A percentile compares a stretch with the other conserved stretches of the same genome.
phyloP scores from a whole-genome alignment of 768 basidiomycete species.

The Coprinellus micaceus region DNA sequence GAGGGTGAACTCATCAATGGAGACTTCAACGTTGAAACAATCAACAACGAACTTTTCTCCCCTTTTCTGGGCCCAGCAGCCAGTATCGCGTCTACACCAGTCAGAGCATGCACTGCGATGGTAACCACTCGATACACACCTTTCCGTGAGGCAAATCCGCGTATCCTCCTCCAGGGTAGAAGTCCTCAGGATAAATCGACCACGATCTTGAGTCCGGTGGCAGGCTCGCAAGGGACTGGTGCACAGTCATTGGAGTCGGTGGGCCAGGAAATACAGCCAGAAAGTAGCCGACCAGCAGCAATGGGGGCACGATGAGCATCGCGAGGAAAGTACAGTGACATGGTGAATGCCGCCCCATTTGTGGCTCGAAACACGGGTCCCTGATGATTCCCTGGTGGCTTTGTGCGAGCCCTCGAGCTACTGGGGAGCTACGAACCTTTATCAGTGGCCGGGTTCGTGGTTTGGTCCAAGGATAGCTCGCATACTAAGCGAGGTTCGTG shows the following conservation, averaged over 20 bases:
- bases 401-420: not conserved
- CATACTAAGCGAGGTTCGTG: not conserved
- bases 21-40: not conserved
- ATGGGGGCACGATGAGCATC: constrained; percentile 56
- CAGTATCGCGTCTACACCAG: constrained; percentile 64
- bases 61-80: constrained; percentile 67
- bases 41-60: constrained; percentile 50
- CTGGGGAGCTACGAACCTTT: not conserved
- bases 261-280: constrained; percentile 64
- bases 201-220: constrained; percentile 55
- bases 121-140: constrained; percentile 31
- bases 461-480: not conserved
- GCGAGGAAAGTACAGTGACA: constrained; percentile 46
- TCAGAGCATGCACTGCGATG: not conserved
- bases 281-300: constrained; percentile 58
- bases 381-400: not conserved
- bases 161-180: constrained; percentile 62
- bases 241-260: constrained; percentile 44
- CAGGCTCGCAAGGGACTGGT: constrained; percentile 60
- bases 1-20: not conserved
- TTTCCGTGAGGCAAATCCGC: constrained; percentile 62
- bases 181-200: constrained; percentile 70
- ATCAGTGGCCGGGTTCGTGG: not conserved
- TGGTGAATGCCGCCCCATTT: constrained; percentile 8
- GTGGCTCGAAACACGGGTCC: not conserved